Base-by-base conservation (phyloP, 805 yeast species). In the Metahyphopichia silvanorum region DNA sequence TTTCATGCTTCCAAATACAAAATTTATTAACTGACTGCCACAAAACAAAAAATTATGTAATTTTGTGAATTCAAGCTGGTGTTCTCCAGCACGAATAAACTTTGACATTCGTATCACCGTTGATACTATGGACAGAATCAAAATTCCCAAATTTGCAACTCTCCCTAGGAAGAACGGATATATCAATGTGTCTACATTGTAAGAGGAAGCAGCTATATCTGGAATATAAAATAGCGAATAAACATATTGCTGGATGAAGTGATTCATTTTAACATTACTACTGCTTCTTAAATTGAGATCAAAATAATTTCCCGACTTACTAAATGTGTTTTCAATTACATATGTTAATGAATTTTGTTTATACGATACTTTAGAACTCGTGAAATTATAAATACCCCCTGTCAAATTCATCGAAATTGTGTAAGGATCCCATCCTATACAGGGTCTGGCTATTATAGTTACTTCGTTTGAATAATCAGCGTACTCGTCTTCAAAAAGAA, bases 371-470 rank as follows among this genome's bases (percentile, higher is more conserved):
- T 16, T n/a, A 15, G 12, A 12, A 2, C 11, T 13, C 7, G 30
- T 12, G 33, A 37, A 40, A 24, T 38, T 32, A 34, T 25, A 38
- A 10, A 33, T 31, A 2, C 42, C 46, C 25, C 43, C 49, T 15
- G 15, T 26, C 21, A 44, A 30, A 6, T 10, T 25, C 15, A 44
- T 27, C 11, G 31, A 16, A 10, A 40, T 29, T 10, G 25, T 15
- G 7, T 11, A 16, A 5, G 39, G 34, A n/a, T 33, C 8, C 39
- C 37, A 30, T 10, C 25, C 33, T 13, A 49, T 21, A 2, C n/a
- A 25, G 2, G 60, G 62, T 11, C 33, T 35, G 7, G 46, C 39
- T 1, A 40, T 29, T n/a, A 55, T 47, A 6, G 57, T 49, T 7
- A 40, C 23, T 4, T 43, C 31, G n/a, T 37, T 36, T 5, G 34